These are phyloP conservation scores for Coriaria nepalensis DNA, from an alignment of 306 rosid species.

Conservation along the genomic window DNA sequence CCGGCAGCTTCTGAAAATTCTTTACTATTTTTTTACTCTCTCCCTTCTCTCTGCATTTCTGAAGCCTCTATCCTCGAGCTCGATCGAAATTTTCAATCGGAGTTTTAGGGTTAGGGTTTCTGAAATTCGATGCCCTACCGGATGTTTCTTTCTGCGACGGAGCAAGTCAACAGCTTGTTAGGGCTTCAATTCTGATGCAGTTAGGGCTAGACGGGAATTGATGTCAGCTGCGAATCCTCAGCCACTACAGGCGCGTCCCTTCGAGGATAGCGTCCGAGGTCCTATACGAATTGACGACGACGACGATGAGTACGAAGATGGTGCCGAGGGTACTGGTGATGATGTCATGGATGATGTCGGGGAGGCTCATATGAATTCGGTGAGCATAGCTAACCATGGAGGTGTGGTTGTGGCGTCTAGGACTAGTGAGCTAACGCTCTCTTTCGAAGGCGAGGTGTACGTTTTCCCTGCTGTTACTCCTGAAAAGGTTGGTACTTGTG, in stretches of 20 bases:
- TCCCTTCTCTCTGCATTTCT: slow-evolving; percentile 13
- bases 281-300: slow-evolving; percentile 29
- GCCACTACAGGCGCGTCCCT: slow-evolving; percentile 52
- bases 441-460: slow-evolving; percentile 92
- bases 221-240: slow-evolving; percentile 70
- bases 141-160: slow-evolving; percentile 21
- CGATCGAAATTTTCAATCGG: background rate
- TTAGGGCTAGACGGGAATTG: slow-evolving; percentile 8
- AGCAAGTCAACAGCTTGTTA: slow-evolving; percentile 26
- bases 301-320: slow-evolving; percentile 39
- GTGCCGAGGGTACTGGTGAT: slow-evolving; percentile 17
- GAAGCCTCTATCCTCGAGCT: slow-evolving; percentile 24
- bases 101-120: slow-evolving; percentile 12
- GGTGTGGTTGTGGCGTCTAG: slow-evolving; percentile 39
- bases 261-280: slow-evolving; percentile 28
- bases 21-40: slow-evolving; percentile 18
- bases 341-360: slow-evolving; percentile 59
- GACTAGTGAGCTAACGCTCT: slow-evolving; percentile 88
- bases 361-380: slow-evolving; percentile 32
- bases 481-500: slow-evolving; percentile 53
- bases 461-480: slow-evolving; percentile 85
- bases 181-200: slow-evolving; percentile 32
- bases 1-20: slow-evolving; percentile 19
- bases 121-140: slow-evolving; percentile 1
- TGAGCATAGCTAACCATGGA: slow-evolving; percentile 33